Percentiles rank a stretch among this genome's conserved stretches.
Conservation (phyloP, 2,329 filamentous ascomycete genomes). For the Phaeophleospora eucalypticola region DNA sequence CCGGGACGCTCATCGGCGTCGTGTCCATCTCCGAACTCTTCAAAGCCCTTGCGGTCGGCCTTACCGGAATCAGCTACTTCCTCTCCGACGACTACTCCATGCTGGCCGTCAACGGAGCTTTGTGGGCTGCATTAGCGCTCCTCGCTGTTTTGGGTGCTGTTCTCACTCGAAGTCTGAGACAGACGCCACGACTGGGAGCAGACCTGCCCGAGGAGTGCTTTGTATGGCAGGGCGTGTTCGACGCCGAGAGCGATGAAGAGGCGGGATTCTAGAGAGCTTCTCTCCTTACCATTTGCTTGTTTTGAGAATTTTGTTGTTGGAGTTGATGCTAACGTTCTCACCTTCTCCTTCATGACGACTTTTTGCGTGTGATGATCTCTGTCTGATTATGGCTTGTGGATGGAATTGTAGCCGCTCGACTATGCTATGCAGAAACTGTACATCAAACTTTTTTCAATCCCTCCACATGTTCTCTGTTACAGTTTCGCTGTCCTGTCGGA, state of each 20-base stretch:
- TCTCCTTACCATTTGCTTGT: conserved; percentile 1
- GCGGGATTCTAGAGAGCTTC: conserved; percentile 12
- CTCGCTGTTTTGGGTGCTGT: conserved; percentile 41
- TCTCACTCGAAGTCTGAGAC: conserved; percentile 43
- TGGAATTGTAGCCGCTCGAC: not conserved
- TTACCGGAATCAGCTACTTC: conserved; percentile 44
- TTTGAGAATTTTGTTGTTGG: conserved; percentile 1
- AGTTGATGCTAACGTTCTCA: conserved; percentile 6
- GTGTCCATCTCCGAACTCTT: conserved; percentile 46
- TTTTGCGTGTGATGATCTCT: not conserved
- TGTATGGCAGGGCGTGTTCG: conserved; percentile 47
- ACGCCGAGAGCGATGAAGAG: conserved; percentile 35
- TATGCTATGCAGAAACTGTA: too few species aligned
- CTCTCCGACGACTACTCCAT: conserved; percentile 43
- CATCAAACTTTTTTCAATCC: too few species aligned
- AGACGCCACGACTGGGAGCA: conserved; percentile 42
- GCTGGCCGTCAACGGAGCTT: conserved; percentile 41
- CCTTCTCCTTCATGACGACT: conserved; percentile 8
- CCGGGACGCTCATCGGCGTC: conserved; percentile 47
- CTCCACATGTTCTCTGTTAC: conserved; percentile 7
- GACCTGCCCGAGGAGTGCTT: conserved; percentile 41
- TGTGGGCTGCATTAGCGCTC: conserved; percentile 42
- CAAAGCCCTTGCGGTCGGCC: conserved; percentile 45
- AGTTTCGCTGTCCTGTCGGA: too few species aligned
- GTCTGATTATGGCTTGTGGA: not conserved